phyloP scores from a whole-genome alignment of 2,329 filamentous ascomycete genomes.

The Alternaria triticina region DNA sequence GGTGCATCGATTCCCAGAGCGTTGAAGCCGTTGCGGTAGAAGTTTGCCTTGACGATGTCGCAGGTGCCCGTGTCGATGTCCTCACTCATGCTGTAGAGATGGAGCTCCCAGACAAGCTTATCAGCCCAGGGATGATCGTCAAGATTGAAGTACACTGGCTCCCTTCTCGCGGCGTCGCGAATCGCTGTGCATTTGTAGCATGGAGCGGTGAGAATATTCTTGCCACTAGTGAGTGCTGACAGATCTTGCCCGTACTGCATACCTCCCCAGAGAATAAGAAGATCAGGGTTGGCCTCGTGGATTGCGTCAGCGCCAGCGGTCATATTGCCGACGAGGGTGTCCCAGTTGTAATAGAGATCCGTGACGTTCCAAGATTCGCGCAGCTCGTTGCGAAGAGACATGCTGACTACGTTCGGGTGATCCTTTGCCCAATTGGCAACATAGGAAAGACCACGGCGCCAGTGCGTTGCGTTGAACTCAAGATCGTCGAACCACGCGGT shows the following conservation, averaged over 20 bases:
- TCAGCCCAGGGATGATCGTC: conserved; percentile 55
- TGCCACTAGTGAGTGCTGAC: conserved; percentile 47
- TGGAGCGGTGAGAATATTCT: conserved; percentile 46
- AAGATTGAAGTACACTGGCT: conserved; percentile 56
- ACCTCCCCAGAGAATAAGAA: conserved; percentile 63
- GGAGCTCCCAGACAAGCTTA: conserved; percentile 68
- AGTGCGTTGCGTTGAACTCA: conserved; percentile 62
- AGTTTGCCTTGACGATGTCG: conserved; percentile 55
- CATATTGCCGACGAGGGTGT: conserved; percentile 51
- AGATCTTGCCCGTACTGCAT: conserved; percentile 62
- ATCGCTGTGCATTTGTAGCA: conserved; percentile 51
- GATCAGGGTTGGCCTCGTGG: conserved; percentile 59
- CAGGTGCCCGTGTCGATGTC: conserved; percentile 55
- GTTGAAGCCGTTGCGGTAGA: conserved; percentile 61
- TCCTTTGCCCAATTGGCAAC: conserved; percentile 59
- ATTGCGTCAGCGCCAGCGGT: conserved; percentile 57
- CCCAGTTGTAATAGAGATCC: conserved; percentile 39
- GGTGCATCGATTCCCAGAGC: conserved; percentile 49
- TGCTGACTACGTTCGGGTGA: conserved; percentile 60
- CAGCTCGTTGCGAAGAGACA: conserved; percentile 67
- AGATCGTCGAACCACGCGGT: conserved; percentile 64
- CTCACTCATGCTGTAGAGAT: conserved; percentile 58
- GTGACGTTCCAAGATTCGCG: conserved; percentile 40
- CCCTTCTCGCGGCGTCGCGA: conserved; percentile 52
- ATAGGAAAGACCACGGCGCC: conserved; percentile 60